Conservation (phyloP, 2,329 filamentous ascomycete genomes). For the Grosmannia penicillata region DNA sequence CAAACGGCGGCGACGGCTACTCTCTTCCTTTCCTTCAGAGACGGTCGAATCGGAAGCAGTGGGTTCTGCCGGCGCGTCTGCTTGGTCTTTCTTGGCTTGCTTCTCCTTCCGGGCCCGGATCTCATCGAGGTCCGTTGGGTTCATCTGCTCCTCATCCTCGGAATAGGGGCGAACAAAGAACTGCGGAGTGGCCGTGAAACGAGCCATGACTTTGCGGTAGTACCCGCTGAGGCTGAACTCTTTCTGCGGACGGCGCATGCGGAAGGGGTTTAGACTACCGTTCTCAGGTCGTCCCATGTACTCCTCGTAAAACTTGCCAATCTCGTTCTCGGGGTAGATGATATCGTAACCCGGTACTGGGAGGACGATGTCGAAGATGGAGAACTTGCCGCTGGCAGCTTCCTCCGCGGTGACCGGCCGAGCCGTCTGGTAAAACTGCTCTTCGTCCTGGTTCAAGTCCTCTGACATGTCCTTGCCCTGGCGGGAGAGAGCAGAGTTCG, state of each 20-base stretch:
- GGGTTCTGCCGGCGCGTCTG: not conserved
- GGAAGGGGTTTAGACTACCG: slow-evolving; percentile 63
- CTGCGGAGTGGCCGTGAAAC: slow-evolving; percentile 48
- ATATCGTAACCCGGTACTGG: slow-evolving; percentile 89
- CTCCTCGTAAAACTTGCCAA: slow-evolving; percentile 68
- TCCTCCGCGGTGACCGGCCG: slow-evolving; percentile 65
- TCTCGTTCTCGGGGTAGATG: slow-evolving; percentile 67
- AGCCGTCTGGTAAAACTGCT: slow-evolving; percentile 37
- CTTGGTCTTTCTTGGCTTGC: slow-evolving; percentile 10
- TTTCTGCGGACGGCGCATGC: slow-evolving; percentile 75
- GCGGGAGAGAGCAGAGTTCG: slow-evolving; percentile 16
- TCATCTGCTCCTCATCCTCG: slow-evolving; percentile 66
- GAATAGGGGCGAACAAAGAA: slow-evolving; percentile 58
- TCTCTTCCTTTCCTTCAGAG: not conserved
- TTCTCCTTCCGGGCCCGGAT: slow-evolving; percentile 30
- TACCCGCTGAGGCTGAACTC: slow-evolving; percentile 80
- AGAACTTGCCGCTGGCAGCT: slow-evolving; percentile 58
- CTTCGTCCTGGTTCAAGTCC: slow-evolving; percentile 32
- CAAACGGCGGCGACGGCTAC: slow-evolving; percentile 14
- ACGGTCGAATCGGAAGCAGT: slow-evolving; percentile 7
- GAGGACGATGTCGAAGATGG: slow-evolving; percentile 77
- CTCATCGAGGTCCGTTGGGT: slow-evolving; percentile 71
- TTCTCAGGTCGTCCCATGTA: slow-evolving; percentile 77
- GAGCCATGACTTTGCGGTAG: slow-evolving; percentile 73
- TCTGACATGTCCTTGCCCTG: slow-evolving; percentile 48